Percentiles rank a stretch among this genome's conserved stretches.
Evolutionary conservation across 164 flowering plant species (phyloP).

Genomic region (Sedum album): DNA sequence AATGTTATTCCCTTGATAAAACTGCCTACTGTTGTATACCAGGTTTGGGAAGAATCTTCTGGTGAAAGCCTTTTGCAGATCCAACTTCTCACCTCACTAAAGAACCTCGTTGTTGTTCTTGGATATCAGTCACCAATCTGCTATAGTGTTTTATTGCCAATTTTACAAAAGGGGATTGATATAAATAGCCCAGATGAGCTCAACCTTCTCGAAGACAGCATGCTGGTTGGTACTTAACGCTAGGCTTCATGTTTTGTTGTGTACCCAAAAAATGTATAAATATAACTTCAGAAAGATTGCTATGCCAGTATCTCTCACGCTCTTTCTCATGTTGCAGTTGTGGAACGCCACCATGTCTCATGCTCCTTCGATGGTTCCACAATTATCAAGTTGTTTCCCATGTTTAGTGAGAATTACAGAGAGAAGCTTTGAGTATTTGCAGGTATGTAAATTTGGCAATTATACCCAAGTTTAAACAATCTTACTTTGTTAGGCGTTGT

Average conservation of each 20-base stretch:
- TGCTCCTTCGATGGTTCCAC: constrained; percentile 88
- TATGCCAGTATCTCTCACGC: neutral
- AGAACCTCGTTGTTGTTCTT: constrained; percentile 75
- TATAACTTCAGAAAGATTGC: neutral
- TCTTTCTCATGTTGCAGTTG: constrained; percentile 41
- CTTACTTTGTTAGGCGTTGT: too few relatives aligned
- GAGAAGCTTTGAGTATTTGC: constrained; percentile 79
- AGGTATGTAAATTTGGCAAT: constrained; percentile 36
- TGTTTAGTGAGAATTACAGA: constrained; percentile 65
- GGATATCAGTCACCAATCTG: constrained; percentile 69
- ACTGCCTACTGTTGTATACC: constrained; percentile 7
- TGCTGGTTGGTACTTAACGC: constrained; percentile 44
- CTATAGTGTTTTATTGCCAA: constrained; percentile 65
- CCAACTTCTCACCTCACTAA: constrained; percentile 83
- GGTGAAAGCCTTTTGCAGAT: constrained; percentile 92
- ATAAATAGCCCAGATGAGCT: constrained; percentile 82
- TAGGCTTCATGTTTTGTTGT: neutral
- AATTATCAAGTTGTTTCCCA: constrained; percentile 57
- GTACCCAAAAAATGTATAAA: neutral
- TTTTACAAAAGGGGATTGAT: constrained; percentile 61
- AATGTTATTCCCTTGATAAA: neutral
- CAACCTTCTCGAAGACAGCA: constrained; percentile 81
- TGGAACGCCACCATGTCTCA: constrained; percentile 86
- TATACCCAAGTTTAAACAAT: neutral
- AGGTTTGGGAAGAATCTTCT: constrained; percentile 94